A percentile compares a stretch with the other conserved stretches of the same genome.
Evolutionary conservation across 1,139 yeast species (phyloP).

Genomic region (Blastobotrys capitulatus): DNA sequence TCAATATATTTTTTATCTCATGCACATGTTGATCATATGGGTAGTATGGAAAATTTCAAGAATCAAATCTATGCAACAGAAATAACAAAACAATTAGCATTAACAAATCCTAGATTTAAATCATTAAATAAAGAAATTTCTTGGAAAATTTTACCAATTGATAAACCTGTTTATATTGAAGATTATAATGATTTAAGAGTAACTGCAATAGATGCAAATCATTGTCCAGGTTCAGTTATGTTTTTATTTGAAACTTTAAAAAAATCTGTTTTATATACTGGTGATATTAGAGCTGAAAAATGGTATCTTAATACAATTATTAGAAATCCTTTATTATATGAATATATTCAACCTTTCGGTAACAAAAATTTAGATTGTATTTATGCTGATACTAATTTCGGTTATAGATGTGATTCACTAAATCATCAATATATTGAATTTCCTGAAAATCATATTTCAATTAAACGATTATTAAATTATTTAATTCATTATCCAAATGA

Average conservation of each 20-base stretch:
- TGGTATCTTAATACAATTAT: conserved; percentile 45
- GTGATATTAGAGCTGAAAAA: conserved; percentile 54
- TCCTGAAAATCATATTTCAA: neutral
- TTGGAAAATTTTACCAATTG: neutral
- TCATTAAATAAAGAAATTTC: neutral
- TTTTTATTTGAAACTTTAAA: conserved; percentile 41
- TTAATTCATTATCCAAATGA: neutral
- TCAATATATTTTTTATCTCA: conserved; percentile 43
- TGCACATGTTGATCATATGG: conserved; percentile 52
- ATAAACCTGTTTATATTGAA: neutral
- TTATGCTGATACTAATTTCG: conserved; percentile 56
- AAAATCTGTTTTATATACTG: conserved; percentile 45
- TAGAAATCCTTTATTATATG: conserved; percentile 40
- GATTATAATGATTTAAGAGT: conserved; percentile 21
- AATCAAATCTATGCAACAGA: conserved; percentile 26
- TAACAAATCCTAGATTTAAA: neutral
- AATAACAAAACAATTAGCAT: neutral
- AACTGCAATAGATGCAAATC: conserved; percentile 39
- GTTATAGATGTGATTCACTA: conserved; percentile 23
- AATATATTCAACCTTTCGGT: conserved; percentile 34
- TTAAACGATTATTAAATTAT: neutral
- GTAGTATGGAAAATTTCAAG: conserved; percentile 42
- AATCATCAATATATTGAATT: neutral
- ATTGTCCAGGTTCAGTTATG: conserved; percentile 62
- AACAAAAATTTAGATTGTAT: conserved; percentile 38